Conservation (phyloP, 2,329 filamentous ascomycete species). For the Aureobasidium sp. region DNA sequence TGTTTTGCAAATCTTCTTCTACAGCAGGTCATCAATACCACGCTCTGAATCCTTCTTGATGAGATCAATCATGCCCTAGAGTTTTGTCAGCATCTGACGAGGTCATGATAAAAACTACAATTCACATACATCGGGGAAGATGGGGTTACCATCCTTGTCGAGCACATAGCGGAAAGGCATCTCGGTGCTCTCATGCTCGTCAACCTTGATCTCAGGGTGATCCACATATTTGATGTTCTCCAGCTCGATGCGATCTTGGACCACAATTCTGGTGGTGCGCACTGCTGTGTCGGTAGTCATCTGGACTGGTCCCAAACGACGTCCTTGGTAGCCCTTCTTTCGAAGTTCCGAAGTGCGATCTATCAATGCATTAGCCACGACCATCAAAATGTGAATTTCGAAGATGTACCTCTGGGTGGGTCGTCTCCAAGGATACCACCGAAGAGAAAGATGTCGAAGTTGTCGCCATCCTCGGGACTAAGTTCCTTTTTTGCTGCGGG, state of each 20-base stretch:
- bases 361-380: constrained; percentile 30
- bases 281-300: constrained; percentile 99
- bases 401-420: constrained; percentile 68
- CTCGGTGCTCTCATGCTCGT: constrained; percentile 85
- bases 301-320: constrained; percentile 82
- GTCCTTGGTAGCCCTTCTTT: constrained; percentile 84
- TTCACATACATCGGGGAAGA: constrained; percentile 75
- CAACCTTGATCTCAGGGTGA: constrained; percentile 81
- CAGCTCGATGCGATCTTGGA: constrained; percentile 73
- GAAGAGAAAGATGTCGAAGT: constrained; percentile 89
- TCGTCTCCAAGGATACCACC: constrained; percentile 95
- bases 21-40: constrained; percentile 79
- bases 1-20: constrained; percentile 16
- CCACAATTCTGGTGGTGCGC: constrained; percentile 81
- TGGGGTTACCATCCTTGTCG: constrained; percentile 60
- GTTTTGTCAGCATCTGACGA: constrained; percentile 5
- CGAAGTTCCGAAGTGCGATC: constrained; percentile 94
- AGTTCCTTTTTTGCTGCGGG: constrained; percentile 76
- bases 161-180: constrained; percentile 98
- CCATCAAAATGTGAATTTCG: too few relatives aligned
- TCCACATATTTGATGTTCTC: constrained; percentile 77
- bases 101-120: constrained; percentile 11
- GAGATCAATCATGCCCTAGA: constrained; percentile 84
- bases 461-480: constrained; percentile 70
- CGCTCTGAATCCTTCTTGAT: constrained; percentile 94